Evolutionary conservation across 176 grass and related monocot species (phyloP).

Genomic region (Aegilops tauschii): DNA sequence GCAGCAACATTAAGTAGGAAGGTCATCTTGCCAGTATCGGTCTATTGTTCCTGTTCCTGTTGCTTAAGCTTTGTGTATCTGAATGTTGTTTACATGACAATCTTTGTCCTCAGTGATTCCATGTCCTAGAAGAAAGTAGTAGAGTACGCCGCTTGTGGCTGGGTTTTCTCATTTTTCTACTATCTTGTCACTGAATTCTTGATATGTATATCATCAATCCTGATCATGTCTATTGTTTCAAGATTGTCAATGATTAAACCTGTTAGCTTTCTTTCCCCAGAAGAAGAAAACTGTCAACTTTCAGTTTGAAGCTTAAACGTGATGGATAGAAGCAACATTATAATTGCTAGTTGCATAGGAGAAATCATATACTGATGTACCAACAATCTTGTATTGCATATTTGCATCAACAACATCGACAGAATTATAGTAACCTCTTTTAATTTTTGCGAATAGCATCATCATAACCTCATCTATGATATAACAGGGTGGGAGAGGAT

Average conservation of each 20-base stretch:
- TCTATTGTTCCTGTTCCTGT: neutral
- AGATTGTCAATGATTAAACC: neutral
- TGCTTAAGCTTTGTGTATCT: neutral
- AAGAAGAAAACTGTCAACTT: neutral
- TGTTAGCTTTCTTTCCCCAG: neutral
- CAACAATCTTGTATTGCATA: neutral
- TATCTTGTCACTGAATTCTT: neutral
- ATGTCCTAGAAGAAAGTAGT: neutral
- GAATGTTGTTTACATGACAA: neutral
- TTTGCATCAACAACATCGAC: neutral
- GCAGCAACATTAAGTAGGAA: neutral
- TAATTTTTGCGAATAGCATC: no score
- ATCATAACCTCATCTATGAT: neutral
- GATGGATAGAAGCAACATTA: neutral
- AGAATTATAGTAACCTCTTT: neutral
- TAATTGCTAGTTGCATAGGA: neutral
- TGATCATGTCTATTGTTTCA: neutral
- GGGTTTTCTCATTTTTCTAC: neutral
- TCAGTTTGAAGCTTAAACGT: neutral
- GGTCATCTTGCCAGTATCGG: neutral
- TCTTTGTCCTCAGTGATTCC: neutral
- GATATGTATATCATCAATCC: neutral
- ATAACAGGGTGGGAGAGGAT: conserved; percentile 91
- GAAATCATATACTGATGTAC: neutral
- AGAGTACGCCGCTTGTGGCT: neutral